A percentile compares a stretch with the other conserved stretches of the same genome.
phyloP scores from a whole-genome alignment of 2,329 filamentous ascomycete species.

The Nothopassalora personata region DNA sequence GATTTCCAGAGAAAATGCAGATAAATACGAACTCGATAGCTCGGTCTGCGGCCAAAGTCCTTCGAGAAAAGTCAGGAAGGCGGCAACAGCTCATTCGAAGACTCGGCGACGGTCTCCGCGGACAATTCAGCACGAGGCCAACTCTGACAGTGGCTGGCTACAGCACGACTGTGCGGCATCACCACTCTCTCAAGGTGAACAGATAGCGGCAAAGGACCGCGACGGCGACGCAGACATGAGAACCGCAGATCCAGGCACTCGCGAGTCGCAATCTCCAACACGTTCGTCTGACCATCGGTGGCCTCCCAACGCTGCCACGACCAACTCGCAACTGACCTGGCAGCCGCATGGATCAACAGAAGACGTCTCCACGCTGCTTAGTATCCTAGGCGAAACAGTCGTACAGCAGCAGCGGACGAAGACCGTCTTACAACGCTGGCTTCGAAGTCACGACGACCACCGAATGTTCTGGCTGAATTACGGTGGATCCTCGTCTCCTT shows the following conservation, averaged over 20 bases:
- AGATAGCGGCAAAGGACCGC: neutral
- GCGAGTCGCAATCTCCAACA: neutral
- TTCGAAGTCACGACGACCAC: constrained; percentile 4
- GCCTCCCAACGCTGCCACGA: neutral
- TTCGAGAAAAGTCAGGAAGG: neutral
- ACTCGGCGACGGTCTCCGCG: neutral
- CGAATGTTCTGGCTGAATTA: constrained; percentile 7
- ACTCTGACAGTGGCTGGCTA: neutral
- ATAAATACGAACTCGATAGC: neutral
- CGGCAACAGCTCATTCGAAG: neutral
- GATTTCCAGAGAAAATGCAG: neutral
- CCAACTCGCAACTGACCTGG: neutral
- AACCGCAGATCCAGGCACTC: neutral
- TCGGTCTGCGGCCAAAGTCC: neutral
- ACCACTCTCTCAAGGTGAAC: neutral
- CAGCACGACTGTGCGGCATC: neutral
- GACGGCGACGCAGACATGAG: neutral
- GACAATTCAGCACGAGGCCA: neutral
- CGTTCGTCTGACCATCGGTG: neutral
- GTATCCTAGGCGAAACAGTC: neutral
- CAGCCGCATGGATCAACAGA: neutral
- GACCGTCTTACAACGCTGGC: neutral
- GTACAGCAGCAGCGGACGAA: neutral
- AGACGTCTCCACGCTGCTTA: neutral
- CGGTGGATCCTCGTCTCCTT: neutral